Evolutionary conservation across 2,329 filamentous ascomycete species (phyloP).

Genomic region (Harringtonia lauricola): DNA sequence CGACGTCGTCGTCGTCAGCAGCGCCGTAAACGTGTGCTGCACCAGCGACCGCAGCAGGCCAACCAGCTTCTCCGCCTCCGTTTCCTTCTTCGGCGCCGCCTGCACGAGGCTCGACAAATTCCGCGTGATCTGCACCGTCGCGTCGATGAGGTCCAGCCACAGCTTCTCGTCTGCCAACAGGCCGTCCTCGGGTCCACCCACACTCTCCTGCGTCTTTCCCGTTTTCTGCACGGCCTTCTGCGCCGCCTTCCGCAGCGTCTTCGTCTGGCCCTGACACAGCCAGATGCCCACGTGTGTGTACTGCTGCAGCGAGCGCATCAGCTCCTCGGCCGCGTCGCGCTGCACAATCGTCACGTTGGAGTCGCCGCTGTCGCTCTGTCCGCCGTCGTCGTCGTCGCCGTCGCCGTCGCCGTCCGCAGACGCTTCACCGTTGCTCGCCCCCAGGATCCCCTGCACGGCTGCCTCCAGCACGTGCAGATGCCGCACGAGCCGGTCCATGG

Average conservation of each 20-base stretch:
- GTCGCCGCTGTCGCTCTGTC: constrained; percentile 1
- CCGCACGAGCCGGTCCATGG: constrained; percentile 73
- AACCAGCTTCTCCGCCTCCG: constrained; percentile 50
- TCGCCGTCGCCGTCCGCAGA: not conserved
- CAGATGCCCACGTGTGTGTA: constrained; percentile 90
- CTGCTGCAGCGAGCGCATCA: constrained; percentile 72
- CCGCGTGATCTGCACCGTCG: constrained; percentile 52
- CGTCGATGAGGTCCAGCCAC: constrained; percentile 51
- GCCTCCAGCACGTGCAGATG: constrained; percentile 74
- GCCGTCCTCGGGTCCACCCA: constrained; percentile 33
- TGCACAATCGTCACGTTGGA: constrained; percentile 9
- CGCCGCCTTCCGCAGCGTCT: constrained; percentile 24
- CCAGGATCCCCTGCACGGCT: constrained; percentile 62
- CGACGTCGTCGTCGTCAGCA: constrained; percentile 43
- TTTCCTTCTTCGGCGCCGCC: constrained; percentile 4
- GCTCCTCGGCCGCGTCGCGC: constrained; percentile 53
- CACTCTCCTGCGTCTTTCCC: constrained; percentile 27
- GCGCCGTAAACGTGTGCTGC: constrained; percentile 80
- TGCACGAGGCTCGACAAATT: constrained; percentile 47
- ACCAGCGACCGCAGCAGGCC: constrained; percentile 65
- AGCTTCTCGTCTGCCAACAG: constrained; percentile 43
- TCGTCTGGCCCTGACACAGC: constrained; percentile 82
- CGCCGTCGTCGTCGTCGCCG: not conserved
- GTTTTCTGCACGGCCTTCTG: not conserved
- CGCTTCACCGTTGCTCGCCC: constrained; percentile 10